Base-by-base conservation (phyloP, 1,284 basidiomycete species). In the Neotropicomus parvogracilis region DNA sequence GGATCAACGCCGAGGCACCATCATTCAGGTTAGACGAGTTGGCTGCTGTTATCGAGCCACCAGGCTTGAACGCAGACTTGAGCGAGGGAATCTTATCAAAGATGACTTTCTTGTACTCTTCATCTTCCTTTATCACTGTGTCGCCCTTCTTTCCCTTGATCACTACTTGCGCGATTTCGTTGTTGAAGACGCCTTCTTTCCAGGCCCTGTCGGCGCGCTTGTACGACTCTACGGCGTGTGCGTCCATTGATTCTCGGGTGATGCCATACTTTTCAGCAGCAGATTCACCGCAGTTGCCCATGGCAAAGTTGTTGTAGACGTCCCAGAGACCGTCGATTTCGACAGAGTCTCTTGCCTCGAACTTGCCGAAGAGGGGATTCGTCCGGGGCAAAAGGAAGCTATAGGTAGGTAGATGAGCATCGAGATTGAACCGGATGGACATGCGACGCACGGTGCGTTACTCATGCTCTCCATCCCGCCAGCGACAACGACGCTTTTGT, bases 391-490 rank as follows among this genome's bases (percentile, higher is more conserved):
- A 66, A 54, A 97, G 86, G 84, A 94, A 98, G 40, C 93, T 97
- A 63, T 48, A n/a, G 2, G 29, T 9, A n/a, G 2, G 24, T 12
- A 7, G 6, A 48, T 48, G 27, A 61, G 46, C 14, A 9, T 40
- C 33, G 41, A 52, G 35, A 42, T 24, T 12, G 14, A 31, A n/a
- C 47, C 16, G 4, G 40, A 43, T 21, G 26, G 28, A 36, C 21
- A 39, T 31, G 40, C 32, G 47, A 47, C 24, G 79, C 85, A 93
- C 91, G 83, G 95, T 59, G 94, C 90, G 59, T 95, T 88, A 63
- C 90, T 94, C 95, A 99, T 99, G 71, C 86, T 92, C 75, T 99
- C 95, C 82, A 94, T 94, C 51, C 95, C 95, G 59, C 95, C 97
- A 43, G 94, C 95, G 34, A 87, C 88, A 53, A 97, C 88, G 43